phyloP scores from a whole-genome alignment of 2,329 filamentous ascomycete species.

The Colletotrichum chrysophilum region DNA sequence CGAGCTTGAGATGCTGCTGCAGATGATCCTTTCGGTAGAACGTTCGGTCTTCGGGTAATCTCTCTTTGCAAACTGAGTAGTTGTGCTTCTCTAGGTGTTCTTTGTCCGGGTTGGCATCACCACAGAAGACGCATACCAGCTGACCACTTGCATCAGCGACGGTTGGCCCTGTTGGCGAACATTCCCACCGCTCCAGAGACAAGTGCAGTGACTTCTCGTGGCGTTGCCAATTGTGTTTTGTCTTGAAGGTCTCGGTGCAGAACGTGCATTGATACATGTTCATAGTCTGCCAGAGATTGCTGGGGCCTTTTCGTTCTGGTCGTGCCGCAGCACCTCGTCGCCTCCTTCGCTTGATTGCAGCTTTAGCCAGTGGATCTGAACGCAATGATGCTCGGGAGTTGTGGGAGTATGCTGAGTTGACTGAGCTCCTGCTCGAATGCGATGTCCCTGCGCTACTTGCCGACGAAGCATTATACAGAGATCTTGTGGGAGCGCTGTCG shows the following conservation, averaged over 20 bases:
- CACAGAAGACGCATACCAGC: conserved; percentile 46
- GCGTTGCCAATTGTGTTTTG: conserved; percentile 51
- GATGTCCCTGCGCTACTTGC: conserved; percentile 24
- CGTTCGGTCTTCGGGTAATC: conserved; percentile 44
- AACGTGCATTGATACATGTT: conserved; percentile 47
- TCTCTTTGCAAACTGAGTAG: conserved; percentile 52
- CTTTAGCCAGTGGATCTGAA: background rate
- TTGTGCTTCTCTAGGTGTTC: conserved; percentile 43
- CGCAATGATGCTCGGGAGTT: background rate
- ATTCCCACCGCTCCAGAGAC: conserved; percentile 51
- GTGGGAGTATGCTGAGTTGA: conserved; percentile 17
- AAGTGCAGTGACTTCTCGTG: conserved; percentile 55
- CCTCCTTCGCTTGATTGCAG: background rate
- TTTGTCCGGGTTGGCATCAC: conserved; percentile 30
- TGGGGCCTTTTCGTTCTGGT: background rate
- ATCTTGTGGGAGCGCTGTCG: background rate
- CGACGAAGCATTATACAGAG: conserved; percentile 17
- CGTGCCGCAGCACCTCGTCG: background rate
- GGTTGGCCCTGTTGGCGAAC: conserved; percentile 24
- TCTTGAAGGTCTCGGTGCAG: conserved; percentile 49
- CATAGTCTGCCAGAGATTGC: background rate
- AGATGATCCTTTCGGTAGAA: conserved; percentile 51
- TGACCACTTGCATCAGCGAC: conserved; percentile 36
- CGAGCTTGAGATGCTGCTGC: conserved; percentile 39
- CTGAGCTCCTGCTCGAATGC: conserved; percentile 19